Evolutionary conservation across 371 early-diverging fungal species (phyloP).

Genomic region (Synchytrium microbalum): DNA sequence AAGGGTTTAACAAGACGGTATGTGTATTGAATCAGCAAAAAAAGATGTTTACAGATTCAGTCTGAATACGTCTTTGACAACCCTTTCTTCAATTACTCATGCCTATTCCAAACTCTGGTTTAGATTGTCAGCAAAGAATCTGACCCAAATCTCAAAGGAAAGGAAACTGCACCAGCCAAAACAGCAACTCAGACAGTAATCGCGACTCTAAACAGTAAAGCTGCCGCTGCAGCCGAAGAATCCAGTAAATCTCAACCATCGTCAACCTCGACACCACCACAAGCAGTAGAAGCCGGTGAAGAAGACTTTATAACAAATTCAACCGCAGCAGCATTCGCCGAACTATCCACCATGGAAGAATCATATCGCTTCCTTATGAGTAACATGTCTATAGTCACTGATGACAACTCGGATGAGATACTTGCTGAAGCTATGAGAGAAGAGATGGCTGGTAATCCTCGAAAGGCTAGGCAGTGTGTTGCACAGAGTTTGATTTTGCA

Average conservation of each 20-base stretch:
- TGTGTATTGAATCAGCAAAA: conserved; percentile 9
- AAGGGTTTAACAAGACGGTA: conserved; percentile 68
- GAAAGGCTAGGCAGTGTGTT: conserved; percentile 66
- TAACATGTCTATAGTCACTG: conserved; percentile 60
- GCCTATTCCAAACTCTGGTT: neutral
- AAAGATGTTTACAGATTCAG: conserved; percentile 45
- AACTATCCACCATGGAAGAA: conserved; percentile 43
- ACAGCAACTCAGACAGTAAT: neutral
- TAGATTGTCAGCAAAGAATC: neutral
- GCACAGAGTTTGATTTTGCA: conserved; percentile 73
- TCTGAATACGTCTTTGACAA: conserved; percentile 16
- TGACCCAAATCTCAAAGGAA: neutral
- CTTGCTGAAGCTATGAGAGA: conserved; percentile 77
- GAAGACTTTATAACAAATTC: conserved; percentile 24
- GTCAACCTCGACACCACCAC: neutral
- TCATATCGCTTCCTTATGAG: conserved; percentile 57
- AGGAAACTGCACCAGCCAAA: neutral
- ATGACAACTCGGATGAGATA: conserved; percentile 70
- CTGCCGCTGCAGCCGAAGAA: neutral
- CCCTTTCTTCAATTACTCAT: conserved; percentile 11
- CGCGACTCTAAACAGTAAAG: neutral
- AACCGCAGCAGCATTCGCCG: conserved; percentile 14
- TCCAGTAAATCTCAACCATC: neutral
- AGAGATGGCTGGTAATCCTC: conserved; percentile 61
- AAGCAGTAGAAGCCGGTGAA: conserved; percentile 16